phyloP scores from a whole-genome alignment of 345 rosid species.

The Aegle marmelos region DNA sequence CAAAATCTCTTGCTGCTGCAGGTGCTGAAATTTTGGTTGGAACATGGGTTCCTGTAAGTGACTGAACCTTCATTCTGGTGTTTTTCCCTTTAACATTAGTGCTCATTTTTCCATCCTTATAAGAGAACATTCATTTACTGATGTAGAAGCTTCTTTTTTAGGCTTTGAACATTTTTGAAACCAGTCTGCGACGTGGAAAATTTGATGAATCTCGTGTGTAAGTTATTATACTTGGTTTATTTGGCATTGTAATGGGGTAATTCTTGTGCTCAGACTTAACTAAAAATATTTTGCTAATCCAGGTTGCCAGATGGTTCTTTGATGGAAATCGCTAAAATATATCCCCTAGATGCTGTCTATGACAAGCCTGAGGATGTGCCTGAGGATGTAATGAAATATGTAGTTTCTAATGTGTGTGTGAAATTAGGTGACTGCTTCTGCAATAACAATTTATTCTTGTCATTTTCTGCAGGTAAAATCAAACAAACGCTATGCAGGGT shows the following conservation, averaged over 20 bases:
- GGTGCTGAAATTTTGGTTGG: slow-evolving; percentile 97
- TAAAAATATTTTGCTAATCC: slow-evolving; percentile 20
- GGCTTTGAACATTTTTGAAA: slow-evolving; percentile 94
- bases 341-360: slow-evolving; percentile 89
- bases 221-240: slow-evolving; percentile 29
- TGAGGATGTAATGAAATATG: slow-evolving; percentile 66
- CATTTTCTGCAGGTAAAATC: slow-evolving; percentile 59
- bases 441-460: background rate
- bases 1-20: slow-evolving; percentile 97
- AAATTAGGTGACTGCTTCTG: slow-evolving; percentile 3
- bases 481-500: slow-evolving; percentile 92
- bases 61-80: background rate
- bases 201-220: slow-evolving; percentile 91
- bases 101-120: background rate
- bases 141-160: slow-evolving; percentile 31
- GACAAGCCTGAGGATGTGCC: slow-evolving; percentile 85
- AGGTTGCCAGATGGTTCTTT: slow-evolving; percentile 92
- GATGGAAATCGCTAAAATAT: slow-evolving; percentile 89
- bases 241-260: background rate
- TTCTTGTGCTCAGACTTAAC: background rate
- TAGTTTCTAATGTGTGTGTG: background rate
- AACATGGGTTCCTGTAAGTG: slow-evolving; percentile 97
- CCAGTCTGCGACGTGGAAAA: slow-evolving; percentile 91
- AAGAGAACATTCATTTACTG: slow-evolving; percentile 14
- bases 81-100: background rate